A percentile compares a stretch with the other conserved stretches of the same genome.
phyloP scores from a whole-genome alignment of 352 stramenopile species.

The Stramenopiles sp. region DNA sequence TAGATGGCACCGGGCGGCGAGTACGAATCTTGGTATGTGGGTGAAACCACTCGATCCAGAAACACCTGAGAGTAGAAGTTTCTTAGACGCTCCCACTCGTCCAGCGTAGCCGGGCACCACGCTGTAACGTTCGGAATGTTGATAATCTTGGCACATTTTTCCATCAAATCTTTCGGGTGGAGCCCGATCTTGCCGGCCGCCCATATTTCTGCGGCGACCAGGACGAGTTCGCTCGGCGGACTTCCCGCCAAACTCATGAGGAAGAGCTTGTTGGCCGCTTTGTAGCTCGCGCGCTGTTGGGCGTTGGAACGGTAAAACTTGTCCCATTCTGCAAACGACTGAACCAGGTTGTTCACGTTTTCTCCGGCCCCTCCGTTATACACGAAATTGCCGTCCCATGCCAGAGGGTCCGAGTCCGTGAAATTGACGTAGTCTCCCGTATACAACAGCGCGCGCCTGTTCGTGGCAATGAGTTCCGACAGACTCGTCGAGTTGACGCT shows the following conservation, averaged over 20 bases:
- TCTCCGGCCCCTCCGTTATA: no score
- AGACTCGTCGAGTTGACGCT: constrained; percentile 18
- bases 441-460: constrained; percentile 17
- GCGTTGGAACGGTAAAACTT: not conserved
- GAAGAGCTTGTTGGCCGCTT: not conserved
- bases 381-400: no score
- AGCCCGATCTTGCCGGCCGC: not conserved
- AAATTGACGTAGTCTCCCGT: constrained; percentile 18
- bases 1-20: constrained; percentile 23
- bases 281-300: not conserved
- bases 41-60: constrained; percentile 14
- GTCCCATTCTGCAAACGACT: not conserved
- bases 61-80: constrained; percentile 21
- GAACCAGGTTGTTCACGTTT: not conserved
- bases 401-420: no score
- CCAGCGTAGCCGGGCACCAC: constrained; percentile 19
- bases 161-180: constrained; percentile 13
- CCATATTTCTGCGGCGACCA: not conserved
- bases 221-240: not conserved
- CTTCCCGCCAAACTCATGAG: not conserved
- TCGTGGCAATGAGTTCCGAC: constrained; percentile 16
- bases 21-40: not conserved
- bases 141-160: constrained; percentile 15
- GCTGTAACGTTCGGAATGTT: constrained; percentile 18
- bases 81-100: constrained; percentile 18